phyloP scores from a whole-genome alignment of 768 basidiomycete genomes.

The Leucocoprinus leucothites region DNA sequence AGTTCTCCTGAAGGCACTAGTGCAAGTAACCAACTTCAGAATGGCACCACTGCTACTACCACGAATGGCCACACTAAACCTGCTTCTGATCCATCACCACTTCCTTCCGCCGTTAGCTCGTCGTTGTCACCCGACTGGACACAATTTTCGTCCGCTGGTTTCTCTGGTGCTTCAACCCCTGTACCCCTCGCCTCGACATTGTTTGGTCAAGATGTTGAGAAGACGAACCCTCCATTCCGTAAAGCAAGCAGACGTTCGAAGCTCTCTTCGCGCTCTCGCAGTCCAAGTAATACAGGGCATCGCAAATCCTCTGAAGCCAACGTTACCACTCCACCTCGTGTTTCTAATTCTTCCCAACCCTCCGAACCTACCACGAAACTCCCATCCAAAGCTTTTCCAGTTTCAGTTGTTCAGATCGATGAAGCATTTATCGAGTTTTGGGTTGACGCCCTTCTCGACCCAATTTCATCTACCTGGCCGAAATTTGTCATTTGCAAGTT shows the following conservation, averaged over 20 bases:
- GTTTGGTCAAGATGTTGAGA: slow-evolving; percentile 57
- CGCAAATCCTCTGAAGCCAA: slow-evolving; percentile 18
- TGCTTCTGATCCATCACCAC: slow-evolving; percentile 27
- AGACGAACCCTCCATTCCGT: slow-evolving; percentile 26
- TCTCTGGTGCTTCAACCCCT: slow-evolving; percentile 38
- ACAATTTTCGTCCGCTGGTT: slow-evolving; percentile 67
- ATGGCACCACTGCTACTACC: slow-evolving; percentile 12
- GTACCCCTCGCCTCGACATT: slow-evolving; percentile 54
- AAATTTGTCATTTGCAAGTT: slow-evolving; percentile 70
- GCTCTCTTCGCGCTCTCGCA: slow-evolving; percentile 12
- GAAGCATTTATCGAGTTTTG: slow-evolving; percentile 85
- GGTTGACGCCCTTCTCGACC: slow-evolving; percentile 71
- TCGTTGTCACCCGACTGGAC: slow-evolving; percentile 53
- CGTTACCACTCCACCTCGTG: neutral
- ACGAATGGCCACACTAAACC: slow-evolving; percentile 25
- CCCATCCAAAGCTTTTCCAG: slow-evolving; percentile 36
- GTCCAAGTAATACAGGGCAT: neutral
- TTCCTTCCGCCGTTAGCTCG: slow-evolving; percentile 25
- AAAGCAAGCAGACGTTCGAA: slow-evolving; percentile 21
- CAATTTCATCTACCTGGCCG: slow-evolving; percentile 64
- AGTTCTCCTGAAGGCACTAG: neutral
- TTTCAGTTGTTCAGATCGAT: slow-evolving; percentile 59
- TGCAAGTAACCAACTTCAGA: slow-evolving; percentile 4
- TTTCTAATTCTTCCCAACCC: neutral
- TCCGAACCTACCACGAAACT: slow-evolving; percentile 19